A percentile compares a stretch with the other conserved stretches of the same genome.
phyloP scores from a whole-genome alignment of 441 rosid species.

The Populus hybrid region DNA sequence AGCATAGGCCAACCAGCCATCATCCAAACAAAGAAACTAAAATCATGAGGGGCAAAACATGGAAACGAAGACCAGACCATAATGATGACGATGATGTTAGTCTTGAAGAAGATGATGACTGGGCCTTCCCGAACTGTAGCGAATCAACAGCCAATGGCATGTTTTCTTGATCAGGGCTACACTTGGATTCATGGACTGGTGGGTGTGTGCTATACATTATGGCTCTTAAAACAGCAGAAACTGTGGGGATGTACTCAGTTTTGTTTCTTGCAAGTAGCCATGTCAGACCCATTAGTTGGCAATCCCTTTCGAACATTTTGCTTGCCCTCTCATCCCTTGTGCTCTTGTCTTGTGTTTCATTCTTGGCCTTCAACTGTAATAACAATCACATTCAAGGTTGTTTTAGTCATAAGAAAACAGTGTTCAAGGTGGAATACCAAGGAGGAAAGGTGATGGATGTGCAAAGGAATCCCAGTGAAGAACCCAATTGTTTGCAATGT shows the following conservation, averaged over 20 bases:
- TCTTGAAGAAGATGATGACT: constrained; percentile 26
- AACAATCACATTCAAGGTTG: background rate
- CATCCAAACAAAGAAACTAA: constrained; percentile 32
- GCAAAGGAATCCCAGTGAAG: constrained; percentile 14
- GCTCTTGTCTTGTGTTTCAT: constrained; percentile 23
- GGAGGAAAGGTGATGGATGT: constrained; percentile 27
- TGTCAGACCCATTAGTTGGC: constrained; percentile 98
- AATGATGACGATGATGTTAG: background rate
- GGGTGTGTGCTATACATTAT: constrained; percentile 86
- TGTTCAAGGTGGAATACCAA: background rate
- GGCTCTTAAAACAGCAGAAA: constrained; percentile 93
- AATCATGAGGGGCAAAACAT: constrained; percentile 44
- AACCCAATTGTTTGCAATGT: constrained; percentile 32
- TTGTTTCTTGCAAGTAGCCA: constrained; percentile 96
- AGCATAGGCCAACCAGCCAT: background rate
- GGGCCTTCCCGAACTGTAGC: constrained; percentile 56
- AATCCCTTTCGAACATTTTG: constrained; percentile 88
- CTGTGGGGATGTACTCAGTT: too few species aligned
- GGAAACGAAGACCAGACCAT: constrained; percentile 12
- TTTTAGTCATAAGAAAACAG: constrained; percentile 7
- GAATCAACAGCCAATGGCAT: constrained; percentile 99
- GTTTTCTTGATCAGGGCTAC: constrained; percentile 98
- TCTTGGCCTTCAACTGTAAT: constrained; percentile 70
- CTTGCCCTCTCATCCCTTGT: constrained; percentile 52
- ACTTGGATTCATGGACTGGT: constrained; percentile 57